phyloP scores from a whole-genome alignment of 257 asterid species.

The Eustoma russellianum region DNA sequence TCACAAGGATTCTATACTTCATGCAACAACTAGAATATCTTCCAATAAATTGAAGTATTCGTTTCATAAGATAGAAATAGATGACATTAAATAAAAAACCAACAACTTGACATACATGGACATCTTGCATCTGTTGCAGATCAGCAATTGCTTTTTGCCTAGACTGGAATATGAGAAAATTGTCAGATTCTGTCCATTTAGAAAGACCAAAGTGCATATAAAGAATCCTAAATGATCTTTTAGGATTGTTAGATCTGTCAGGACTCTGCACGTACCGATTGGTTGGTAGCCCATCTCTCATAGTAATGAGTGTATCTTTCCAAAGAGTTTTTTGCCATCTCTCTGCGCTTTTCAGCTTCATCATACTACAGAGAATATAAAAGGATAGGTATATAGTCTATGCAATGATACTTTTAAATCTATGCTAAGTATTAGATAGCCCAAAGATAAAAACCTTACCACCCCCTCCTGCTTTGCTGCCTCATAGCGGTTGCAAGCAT shows the following conservation, averaged over 20 bases:
- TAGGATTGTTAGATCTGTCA: not conserved
- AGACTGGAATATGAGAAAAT: slow-evolving; percentile 48
- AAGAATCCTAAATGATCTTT: not conserved
- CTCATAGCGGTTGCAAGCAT: slow-evolving; percentile 95
- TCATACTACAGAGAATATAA: slow-evolving; percentile 49
- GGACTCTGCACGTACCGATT: slow-evolving; percentile 46
- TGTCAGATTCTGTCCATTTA: slow-evolving; percentile 2
- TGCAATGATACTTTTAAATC: too few species aligned
- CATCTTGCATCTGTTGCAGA: slow-evolving; percentile 82
- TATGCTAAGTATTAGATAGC: too few species aligned
- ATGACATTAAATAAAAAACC: not conserved
- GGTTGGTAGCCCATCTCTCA: slow-evolving; percentile 99
- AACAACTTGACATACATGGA: slow-evolving; percentile 50
- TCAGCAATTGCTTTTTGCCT: slow-evolving; percentile 91
- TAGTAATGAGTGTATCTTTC: slow-evolving; percentile 96
- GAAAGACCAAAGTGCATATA: slow-evolving; percentile 1
- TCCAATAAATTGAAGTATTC: not conserved
- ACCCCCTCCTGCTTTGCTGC: slow-evolving; percentile 94
- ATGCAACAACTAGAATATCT: too few species aligned
- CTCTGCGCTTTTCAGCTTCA: slow-evolving; percentile 89
- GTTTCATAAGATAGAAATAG: not conserved
- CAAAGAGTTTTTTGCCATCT: slow-evolving; percentile 95
- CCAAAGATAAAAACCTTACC: slow-evolving; percentile 38
- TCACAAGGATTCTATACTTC: too few species aligned
- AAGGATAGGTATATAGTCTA: slow-evolving; percentile 6